Conservation (phyloP, 192 early-diverging fungal species). For the Chytriomyces sp. region DNA sequence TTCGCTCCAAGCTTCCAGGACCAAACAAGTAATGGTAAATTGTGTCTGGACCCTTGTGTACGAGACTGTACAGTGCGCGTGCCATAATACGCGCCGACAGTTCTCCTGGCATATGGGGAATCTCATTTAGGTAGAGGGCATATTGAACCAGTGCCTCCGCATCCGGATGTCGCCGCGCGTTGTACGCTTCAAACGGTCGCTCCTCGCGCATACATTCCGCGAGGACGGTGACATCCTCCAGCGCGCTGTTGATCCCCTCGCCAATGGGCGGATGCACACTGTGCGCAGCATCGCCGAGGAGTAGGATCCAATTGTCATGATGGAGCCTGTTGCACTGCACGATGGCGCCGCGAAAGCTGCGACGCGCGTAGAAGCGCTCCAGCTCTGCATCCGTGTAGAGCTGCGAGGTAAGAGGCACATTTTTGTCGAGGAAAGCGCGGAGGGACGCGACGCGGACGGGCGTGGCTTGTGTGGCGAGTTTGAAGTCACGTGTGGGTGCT, state of each 20-base stretch:
- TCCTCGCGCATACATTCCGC: too few relatives aligned
- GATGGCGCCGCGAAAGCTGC: not conserved
- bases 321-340: not conserved
- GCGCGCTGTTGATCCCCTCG: not conserved
- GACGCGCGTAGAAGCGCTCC: not conserved
- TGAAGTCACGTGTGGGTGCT: not conserved
- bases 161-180: too few relatives aligned
- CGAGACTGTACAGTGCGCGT: too few relatives aligned
- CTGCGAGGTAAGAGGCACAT: not conserved
- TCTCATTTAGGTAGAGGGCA: too few relatives aligned
- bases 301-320: not conserved
- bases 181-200: too few relatives aligned
- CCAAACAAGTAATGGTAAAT: too few relatives aligned
- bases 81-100: too few relatives aligned
- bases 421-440: not conserved
- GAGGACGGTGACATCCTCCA: too few relatives aligned
- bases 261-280: not conserved
- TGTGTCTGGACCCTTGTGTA: too few relatives aligned
- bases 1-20: too few relatives aligned
- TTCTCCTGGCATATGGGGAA: too few relatives aligned
- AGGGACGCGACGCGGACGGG: not conserved
- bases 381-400: not conserved
- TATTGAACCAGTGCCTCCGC: too few relatives aligned
- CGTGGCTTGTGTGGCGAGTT: not conserved
- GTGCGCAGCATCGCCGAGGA: slow-evolving; percentile 8